Conservation (phyloP, 495 filamentous ascomycete species). For the Penicillium angulare region DNA sequence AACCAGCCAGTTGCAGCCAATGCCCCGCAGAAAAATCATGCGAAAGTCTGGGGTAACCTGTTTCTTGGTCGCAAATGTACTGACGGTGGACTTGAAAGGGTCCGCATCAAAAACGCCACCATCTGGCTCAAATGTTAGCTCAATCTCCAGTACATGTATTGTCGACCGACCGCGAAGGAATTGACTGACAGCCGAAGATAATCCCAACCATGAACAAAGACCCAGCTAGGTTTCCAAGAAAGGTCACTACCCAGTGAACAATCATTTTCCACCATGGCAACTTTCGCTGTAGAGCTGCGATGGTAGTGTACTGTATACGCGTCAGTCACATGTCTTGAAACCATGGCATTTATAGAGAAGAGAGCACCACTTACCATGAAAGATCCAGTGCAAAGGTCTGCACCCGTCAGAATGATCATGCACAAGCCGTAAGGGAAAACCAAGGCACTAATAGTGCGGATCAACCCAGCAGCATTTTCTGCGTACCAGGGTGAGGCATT, state of each 20-base stretch:
- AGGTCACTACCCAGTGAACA: constrained; percentile 55
- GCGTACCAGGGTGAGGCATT: constrained; percentile 58
- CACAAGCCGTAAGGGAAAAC: constrained; percentile 60
- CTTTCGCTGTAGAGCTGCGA: constrained; percentile 53
- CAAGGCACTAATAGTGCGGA: constrained; percentile 53
- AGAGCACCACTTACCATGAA: constrained; percentile 49
- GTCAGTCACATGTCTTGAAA: constrained; percentile 1
- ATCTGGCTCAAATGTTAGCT: constrained; percentile 39
- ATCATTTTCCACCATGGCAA: constrained; percentile 49
- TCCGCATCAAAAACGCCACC: constrained; percentile 55
- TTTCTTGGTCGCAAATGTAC: constrained; percentile 53
- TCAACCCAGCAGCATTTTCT: constrained; percentile 58
- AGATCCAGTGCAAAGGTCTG: constrained; percentile 59
- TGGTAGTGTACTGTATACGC: constrained; percentile 45
- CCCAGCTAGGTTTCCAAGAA: constrained; percentile 59
- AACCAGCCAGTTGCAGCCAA: constrained; percentile 65
- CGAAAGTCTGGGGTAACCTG: constrained; percentile 56
- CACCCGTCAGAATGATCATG: constrained; percentile 59
- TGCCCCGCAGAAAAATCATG: constrained; percentile 59
- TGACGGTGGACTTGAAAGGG: constrained; percentile 48
- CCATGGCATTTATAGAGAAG: background rate
- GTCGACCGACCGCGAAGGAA: no score
- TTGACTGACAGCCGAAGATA: constrained; percentile 54
- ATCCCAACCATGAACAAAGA: constrained; percentile 58
- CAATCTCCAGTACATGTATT: no score